Evolutionary conservation across 805 yeast genomes (phyloP), one percentile per base, ranked within the genome.

Genomic region (Zygoascus ofunaensis): DNA sequence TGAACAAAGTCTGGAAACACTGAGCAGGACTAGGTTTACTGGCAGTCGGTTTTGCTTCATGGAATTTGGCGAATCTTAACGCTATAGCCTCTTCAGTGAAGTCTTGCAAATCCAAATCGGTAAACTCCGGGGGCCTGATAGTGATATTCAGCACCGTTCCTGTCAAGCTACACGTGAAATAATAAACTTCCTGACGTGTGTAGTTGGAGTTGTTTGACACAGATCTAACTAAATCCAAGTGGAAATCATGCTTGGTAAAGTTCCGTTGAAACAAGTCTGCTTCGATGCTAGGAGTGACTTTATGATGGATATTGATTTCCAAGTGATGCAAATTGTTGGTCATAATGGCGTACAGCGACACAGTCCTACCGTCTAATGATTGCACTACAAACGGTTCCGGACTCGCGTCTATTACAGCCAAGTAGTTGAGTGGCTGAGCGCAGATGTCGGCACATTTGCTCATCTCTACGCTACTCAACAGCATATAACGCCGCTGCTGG

Each of bases 1-100:
- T 77, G 52, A 73, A 70, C 15, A 86, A 55, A 0, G 86, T 80
- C 40, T 67, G 65, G 19, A 82, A 65, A 52, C 94, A 81, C 37
- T 72, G 74, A 0, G 73, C 58, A 2, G 79, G 73, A 2, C 75
- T 63, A 0, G 94, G 89, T 1, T 61, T 52, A 1, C 60, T 49
- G 44, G 51, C 59, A 51, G 32, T 60, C 36, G 41, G 57, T 53
- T 37, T 59, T 55, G 41, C 52, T 52, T n/a, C 46, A 23, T 34
- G 43, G 26, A 37, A 46, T 47, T 34, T 69, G 3, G 65, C 62
- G 49, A 74, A 77, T 52, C 94, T 68, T 4, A 62, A 56, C 39
- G 66, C 67, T 37, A 87, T 80, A 14, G 67, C 67, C 1, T 66
- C 72, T 3, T 64, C 62, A 26, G 74, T 73, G 49, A 74, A 73